These are phyloP conservation scores for Suillus subluteus DNA, from an alignment of 768 basidiomycete genomes.

Conservation along the genomic window DNA sequence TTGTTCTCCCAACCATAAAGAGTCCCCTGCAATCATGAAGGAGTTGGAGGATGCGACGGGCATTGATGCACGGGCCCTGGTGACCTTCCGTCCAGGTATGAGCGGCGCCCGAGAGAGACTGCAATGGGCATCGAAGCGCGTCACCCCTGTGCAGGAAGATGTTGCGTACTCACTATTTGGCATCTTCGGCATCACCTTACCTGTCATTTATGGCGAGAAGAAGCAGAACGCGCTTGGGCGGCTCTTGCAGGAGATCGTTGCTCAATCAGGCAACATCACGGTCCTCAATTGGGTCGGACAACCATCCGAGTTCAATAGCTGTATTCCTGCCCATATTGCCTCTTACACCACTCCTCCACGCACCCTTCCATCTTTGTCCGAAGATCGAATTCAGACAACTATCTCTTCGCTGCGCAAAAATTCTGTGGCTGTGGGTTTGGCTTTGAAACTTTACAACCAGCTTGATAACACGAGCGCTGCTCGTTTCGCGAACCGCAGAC, in stretches of 20 bases:
- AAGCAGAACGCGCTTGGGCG: background rate
- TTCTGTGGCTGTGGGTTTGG: accelerated
- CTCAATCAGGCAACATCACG: background rate
- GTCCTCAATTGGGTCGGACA: background rate
- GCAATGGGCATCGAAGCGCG: background rate
- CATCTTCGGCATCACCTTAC: background rate
- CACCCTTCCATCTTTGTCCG: background rate
- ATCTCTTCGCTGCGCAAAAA: background rate
- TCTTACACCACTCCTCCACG: background rate
- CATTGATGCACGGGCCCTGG: background rate
- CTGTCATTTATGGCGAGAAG: background rate
- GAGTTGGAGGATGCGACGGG: background rate
- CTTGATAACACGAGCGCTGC: background rate
- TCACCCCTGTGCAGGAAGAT: background rate
- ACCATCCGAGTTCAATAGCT: background rate
- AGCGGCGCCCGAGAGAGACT: background rate
- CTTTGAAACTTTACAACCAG: background rate
- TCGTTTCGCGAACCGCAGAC: background rate
- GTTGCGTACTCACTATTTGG: background rate
- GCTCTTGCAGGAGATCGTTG: background rate
- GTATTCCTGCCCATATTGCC: background rate
- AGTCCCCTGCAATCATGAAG: background rate
- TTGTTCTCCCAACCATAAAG: background rate
- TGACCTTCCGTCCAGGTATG: background rate
- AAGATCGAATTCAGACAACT: accelerated